Evolutionary conservation across 257 asterid genomes (phyloP).

Genomic region (Echites panduratus): DNA sequence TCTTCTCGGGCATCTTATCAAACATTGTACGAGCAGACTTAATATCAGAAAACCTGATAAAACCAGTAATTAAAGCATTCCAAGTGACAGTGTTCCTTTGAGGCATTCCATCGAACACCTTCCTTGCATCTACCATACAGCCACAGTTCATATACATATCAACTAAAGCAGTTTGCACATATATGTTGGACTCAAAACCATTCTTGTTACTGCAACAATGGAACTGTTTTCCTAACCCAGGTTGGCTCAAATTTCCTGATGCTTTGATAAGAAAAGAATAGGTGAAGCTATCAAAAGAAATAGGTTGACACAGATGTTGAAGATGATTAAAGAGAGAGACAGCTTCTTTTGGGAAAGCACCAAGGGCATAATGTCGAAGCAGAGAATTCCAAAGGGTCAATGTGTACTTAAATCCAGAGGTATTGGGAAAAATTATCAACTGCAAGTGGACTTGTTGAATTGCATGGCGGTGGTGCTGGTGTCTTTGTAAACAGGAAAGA

Average conservation of each 20-base stretch:
- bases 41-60: conserved; percentile 52
- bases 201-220: conserved; percentile 38
- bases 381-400: conserved; percentile 55
- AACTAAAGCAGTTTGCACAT: conserved; percentile 64
- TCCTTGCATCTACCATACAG: conserved; percentile 33
- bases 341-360: conserved; percentile 45
- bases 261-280: conserved; percentile 62
- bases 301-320: conserved; percentile 14
- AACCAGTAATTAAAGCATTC: conserved; percentile 67
- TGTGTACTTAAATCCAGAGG: conserved; percentile 13
- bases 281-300: conserved; percentile 49
- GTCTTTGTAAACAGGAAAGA: conserved; percentile 13
- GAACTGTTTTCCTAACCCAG: conserved; percentile 35
- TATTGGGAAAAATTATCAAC: conserved; percentile 21
- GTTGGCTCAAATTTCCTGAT: conserved; percentile 29
- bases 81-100: conserved; percentile 55
- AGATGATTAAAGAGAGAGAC: conserved; percentile 40
- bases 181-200: conserved; percentile 46
- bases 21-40: conserved; percentile 39
- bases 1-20: conserved; percentile 56
- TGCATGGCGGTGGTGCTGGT: conserved; percentile 14
- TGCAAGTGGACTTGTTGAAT: conserved; percentile 27
- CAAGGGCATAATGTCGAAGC: conserved; percentile 56
- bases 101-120: conserved; percentile 61
- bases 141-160: conserved; percentile 57